Evolutionary conservation across 2,329 filamentous ascomycete species (phyloP), one percentile per base, ranked within the genome.

Genomic region (Sclerotinia subarctica): DNA sequence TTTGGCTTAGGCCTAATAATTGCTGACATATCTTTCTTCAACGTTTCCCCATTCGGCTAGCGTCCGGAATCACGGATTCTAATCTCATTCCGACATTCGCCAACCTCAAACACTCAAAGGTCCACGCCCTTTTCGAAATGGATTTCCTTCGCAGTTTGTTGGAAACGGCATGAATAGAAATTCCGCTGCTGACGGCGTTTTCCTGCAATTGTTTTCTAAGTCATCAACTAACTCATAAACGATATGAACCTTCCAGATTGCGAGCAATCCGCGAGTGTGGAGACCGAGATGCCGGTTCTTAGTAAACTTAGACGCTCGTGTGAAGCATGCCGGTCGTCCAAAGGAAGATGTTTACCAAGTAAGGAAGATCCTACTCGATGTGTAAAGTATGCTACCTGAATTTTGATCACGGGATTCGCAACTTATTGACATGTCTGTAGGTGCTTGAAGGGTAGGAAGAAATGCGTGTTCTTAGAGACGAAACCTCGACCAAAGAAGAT

Each of bases 241-340:
- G n/a, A 24, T 8, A 57, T 57, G 54, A 24, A 29, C 24, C 17
- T n/a, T 29, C 17, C 17, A 42, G 38, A 29, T 52, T 38, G 47
- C 32, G 44, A 42, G 29, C 26, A 19, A 21, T 42, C 53, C 26
- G 42, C 24, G 7, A 24, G 42, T 32, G 44, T 32, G 26, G 63
- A 65, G 29, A 38, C 21, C 7, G 19, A 59, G 21, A 59, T 8
- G 24, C 53, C 24, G 8, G 29, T 26, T 21, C n/a, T 35, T 19
- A 46, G 38, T 59, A 70, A 69, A 46, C 47, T 72, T 6, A 70
- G 71, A 21, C 69, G 68, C 6, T 72, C 84, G 26, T 86, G 84
- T 67, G 84, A 86, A 75, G 82, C 83, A 2, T 86, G 85, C 70
- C 78, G 85, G 66, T 79, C 77, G 15, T 82, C 83, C 68, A 87